phyloP scores from a whole-genome alignment of 2,329 filamentous ascomycete species.

The Clonostachys sp. region DNA sequence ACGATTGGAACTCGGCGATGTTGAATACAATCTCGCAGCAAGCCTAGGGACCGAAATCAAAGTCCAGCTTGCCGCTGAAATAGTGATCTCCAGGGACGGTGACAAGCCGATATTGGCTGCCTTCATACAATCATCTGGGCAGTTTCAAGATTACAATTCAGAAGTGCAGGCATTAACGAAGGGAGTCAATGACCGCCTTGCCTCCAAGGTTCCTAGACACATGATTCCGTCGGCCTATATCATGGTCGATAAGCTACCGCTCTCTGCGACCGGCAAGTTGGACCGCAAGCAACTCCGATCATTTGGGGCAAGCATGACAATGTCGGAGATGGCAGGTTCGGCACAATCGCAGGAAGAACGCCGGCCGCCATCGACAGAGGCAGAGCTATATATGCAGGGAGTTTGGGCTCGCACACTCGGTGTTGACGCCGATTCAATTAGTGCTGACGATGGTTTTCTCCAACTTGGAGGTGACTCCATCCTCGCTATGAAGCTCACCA shows the following conservation, averaged over 20 bases:
- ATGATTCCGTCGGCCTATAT: background rate
- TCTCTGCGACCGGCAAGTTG: background rate
- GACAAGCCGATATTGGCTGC: slow-evolving; percentile 6
- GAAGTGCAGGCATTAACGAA: background rate
- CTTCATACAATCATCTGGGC: background rate
- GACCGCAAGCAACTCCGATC: slow-evolving; percentile 6
- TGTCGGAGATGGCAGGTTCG: too few species aligned
- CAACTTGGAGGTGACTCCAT: slow-evolving; percentile 44
- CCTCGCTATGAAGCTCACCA: slow-evolving; percentile 42
- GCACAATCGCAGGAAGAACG: too few species aligned
- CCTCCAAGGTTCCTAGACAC: background rate
- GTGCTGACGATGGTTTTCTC: slow-evolving; percentile 30
- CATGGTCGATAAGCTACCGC: background rate
- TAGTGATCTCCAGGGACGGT: slow-evolving; percentile 21
- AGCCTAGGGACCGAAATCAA: slow-evolving; percentile 1
- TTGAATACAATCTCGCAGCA: slow-evolving; percentile 1
- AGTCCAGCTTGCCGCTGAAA: slow-evolving; percentile 32
- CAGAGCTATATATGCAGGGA: slow-evolving; percentile 10
- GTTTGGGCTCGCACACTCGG: slow-evolving; percentile 22
- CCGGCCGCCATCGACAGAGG: background rate
- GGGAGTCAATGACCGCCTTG: background rate
- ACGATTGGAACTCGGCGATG: slow-evolving; percentile 37
- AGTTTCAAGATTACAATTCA: background rate
- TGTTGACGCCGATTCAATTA: slow-evolving; percentile 1
- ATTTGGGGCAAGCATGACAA: too few species aligned